Evolutionary conservation across 139 green algal species (phyloP), one percentile per base, ranked within the genome.

Genomic region (Chlamydomonas sphaeroides): DNA sequence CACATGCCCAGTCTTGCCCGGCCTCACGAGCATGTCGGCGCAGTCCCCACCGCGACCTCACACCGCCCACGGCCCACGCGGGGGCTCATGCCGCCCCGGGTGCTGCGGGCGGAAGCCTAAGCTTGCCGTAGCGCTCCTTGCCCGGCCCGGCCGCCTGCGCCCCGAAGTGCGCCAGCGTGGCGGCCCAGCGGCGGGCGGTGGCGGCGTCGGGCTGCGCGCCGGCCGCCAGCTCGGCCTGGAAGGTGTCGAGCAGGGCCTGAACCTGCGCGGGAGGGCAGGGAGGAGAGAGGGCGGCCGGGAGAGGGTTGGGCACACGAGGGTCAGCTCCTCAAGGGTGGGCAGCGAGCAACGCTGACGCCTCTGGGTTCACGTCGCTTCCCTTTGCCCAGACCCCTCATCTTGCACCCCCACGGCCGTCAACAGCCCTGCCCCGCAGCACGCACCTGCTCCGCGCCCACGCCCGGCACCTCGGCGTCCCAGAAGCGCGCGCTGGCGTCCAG

Each of bases 401-500:
- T n/a, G n/a, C n/a, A n/a, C n/a, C n/a, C n/a, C n/a, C n/a, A n/a
- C n/a, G n/a, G n/a, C n/a, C n/a, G n/a, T 41, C 21, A 25, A 8
- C 56, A 63, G 25, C 56, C 59, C 28, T 28, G 26, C 28, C n/a
- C 59, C 59, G 3, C 33, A 5, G 14, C 5, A 51, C 57, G 8
- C 73, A 80, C 73, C 73, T 45, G 30, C 26, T 32, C 26, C 28
- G 26, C 39, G 5, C 56, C 74, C 59, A 80, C 41, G 8, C 59
- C 74, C 30, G 59, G 59, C 38, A 80, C 57, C 18, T 36, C 74
- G 1, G 39, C 41, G n/a, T 80, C 74, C 74, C 74, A 80, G 18
- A 80, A 11, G 17, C 74, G 45, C 74, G 68, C 45, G 30, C 11
- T 35, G 30, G 39, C 42, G 59, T 86, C 78, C 42, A 98, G 80